These are phyloP conservation scores for Suillus cothurnatus DNA, from an alignment of 768 basidiomycete species.

Conservation along the genomic window DNA sequence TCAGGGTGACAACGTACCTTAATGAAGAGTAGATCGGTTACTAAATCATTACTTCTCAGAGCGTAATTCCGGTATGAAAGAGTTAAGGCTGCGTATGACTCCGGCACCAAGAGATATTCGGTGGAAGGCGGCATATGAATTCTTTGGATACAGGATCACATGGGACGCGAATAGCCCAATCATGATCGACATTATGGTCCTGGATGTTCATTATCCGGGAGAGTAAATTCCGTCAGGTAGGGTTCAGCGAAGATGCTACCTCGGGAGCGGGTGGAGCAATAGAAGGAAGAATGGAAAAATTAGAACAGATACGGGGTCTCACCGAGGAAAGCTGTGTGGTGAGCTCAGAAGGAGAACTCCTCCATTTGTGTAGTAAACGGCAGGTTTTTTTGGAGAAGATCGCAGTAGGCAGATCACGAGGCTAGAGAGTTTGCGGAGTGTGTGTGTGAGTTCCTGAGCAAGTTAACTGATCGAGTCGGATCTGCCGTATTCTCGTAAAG, in stretches of 20 bases:
- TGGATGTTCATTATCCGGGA: slow-evolving; percentile 27
- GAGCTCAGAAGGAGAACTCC: slow-evolving; percentile 11
- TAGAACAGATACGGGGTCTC: slow-evolving; percentile 24
- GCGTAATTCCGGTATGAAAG: slow-evolving; percentile 36
- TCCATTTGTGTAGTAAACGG: slow-evolving; percentile 14
- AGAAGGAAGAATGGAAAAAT: slow-evolving; percentile 15
- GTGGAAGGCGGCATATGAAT: slow-evolving; percentile 25
- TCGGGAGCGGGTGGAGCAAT: slow-evolving; percentile 17
- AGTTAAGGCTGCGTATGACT: slow-evolving; percentile 33
- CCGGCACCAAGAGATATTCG: slow-evolving; percentile 29
- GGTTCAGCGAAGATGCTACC: slow-evolving; percentile 22
- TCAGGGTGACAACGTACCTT: slow-evolving; percentile 39
- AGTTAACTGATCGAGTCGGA: slow-evolving; percentile 39
- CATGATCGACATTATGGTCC: not conserved
- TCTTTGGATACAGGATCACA: slow-evolving; percentile 20
- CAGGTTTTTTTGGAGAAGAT: slow-evolving; percentile 15
- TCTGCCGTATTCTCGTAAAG: slow-evolving; percentile 40
- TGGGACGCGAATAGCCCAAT: slow-evolving; percentile 17
- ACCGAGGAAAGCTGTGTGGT: slow-evolving; percentile 24
- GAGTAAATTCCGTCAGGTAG: slow-evolving; percentile 20
- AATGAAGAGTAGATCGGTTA: slow-evolving; percentile 35
- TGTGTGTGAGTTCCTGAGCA: slow-evolving; percentile 31
- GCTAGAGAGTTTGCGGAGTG: slow-evolving; percentile 23
- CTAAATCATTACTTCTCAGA: slow-evolving; percentile 40
- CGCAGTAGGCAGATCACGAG: slow-evolving; percentile 11